Evolutionary conservation across 306 rosid genomes (phyloP), one percentile per base, ranked within the genome.

Genomic region (Myrica gale): DNA sequence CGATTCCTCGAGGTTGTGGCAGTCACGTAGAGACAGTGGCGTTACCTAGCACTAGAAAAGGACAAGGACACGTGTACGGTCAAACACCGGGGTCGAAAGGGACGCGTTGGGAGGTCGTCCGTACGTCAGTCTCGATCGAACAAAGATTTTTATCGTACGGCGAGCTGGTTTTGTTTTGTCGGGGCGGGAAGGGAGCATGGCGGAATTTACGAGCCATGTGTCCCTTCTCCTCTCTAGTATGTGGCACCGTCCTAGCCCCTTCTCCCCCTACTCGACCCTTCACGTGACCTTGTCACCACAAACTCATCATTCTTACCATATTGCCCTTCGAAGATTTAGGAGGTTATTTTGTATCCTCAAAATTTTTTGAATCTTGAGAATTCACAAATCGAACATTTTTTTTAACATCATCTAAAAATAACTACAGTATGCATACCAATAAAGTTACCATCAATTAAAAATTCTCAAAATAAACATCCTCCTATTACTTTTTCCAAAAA

Each of bases 31-130:
- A n/a, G 82, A 39, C 72, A 54, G 0, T 1, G 4, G 9, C 39
- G 80, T 68, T 41, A 53, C 68, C 41, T 23, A 56, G 12, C 44
- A 60, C 20, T 4, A 47, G 86, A 68, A 72, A 75, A 77, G 45
- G 43, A 78, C 53, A 0, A 4, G 74, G 47, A 76, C 77, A 79
- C 83, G 90, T 79, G 83, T 79, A 76, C 80, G 90, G 88, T 62
- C 12, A 45, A 73, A 73, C 17, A 3, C 17, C 3, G 45, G 13
- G 9, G 37, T 17, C 5, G 57, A 12, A 5, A 8, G 11, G 58
- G 80, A 88, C 77, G n/a, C 76, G 76, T 77, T 84, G 56, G 50
- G 81, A 51, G 50, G 26, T 32, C 3, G 71, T 43, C 84, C 84
- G 79, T 68, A 87, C 91, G 72, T 0, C 2, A 42, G 65, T 74